Evolutionary conservation across 208 protist species (phyloP), one percentile per base, ranked within the genome.

Genomic region (Leishmania guyanensis): DNA sequence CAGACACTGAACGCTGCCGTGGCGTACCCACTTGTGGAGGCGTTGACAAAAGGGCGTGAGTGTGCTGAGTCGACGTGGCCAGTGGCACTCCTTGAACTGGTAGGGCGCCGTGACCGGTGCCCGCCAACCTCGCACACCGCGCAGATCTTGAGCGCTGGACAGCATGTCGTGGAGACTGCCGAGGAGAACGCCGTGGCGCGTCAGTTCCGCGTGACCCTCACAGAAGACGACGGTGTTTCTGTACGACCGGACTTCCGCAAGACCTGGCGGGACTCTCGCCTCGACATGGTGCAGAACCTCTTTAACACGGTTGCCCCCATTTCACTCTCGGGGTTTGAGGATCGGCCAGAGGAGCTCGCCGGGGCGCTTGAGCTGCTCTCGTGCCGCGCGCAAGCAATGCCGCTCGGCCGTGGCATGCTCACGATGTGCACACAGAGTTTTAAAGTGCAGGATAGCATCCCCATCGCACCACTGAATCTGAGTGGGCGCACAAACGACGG

Each of bases 361-460:
- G 77, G 73, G 26, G 80, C 91, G 29, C 86, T 97, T 17, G 84
- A 86, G 60, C 79, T 78, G 43, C 84, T 94, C 65, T 86, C 91
- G 0, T 78, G 80, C 36, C 81, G 90, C 16, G 90, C 88, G 1
- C 85, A 81, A 17, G 90, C 94, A 56, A 75, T 94, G 65, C 89
- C 94, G 12, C 82, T 93, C 5, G 94, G 91, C 26, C 89, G 94
- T 39, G 94, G 94, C 33, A 95, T 96, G 88, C 88, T 97, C 36
- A 97, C 94, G 17, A 87, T 97, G 84, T 90, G 88, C 79, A 96
- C 94, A 29, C 90, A 96, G 75, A 92, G 91, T 79, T 95, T 97
- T 78, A 86, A 88, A 58, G 81, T 89, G 0, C 90, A 92, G 64
- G 92, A 97, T 80, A 94, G 89, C 77, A 89, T 96, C 43, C 94